Base-by-base conservation (phyloP, 306 rosid species). In the Alnus glutinosa region DNA sequence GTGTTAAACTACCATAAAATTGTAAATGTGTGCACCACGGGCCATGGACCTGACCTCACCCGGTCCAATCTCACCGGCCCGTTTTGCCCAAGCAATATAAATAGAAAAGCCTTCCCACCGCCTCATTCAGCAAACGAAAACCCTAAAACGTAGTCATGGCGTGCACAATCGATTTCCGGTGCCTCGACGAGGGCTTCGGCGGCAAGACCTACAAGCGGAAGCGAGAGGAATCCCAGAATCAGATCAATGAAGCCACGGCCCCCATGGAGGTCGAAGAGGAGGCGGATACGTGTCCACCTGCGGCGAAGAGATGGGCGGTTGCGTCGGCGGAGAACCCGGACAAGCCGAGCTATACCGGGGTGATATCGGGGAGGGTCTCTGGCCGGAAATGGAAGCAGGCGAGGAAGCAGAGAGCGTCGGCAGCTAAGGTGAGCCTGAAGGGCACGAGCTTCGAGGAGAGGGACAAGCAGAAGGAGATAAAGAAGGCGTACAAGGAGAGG, bases 121-220 rank as follows among this genome's bases (percentile, higher is more conserved):
- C n/a, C n/a, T 13, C 5, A 15, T 13, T 52, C 7, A 1, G 18
- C 18, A 23, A 58, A 8, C 13, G 12, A 58, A 58, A 58, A 58
- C 66, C 66, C 66, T 58, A 58, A 28, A 58, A 58, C 42, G 9
- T 11, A 32, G 4, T 39, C 44, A 92, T 92, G 98, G 98, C 97
- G 5, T 92, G 96, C 90, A 91, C 93, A 0, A 86, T 95, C 57
- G 98, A 92, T 71, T 95, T 95, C 19, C 94, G 98, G 30, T 75
- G 85, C 62, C 90, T 95, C 5, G 98, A 92, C 44, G 98, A 95
- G 71, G 98, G 98, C 13, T 93, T 95, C 62, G 98, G 98, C 80
- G 98, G 98, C 85, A 91, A 91, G 52, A 95, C 96, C 79, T 89
- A 89, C 92, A 92, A 95, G 81, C 92, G 98, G 39, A 95, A 92